Base-by-base conservation (phyloP, 371 early-diverging fungal genomes). In the Cokeromyces recurvatus region DNA sequence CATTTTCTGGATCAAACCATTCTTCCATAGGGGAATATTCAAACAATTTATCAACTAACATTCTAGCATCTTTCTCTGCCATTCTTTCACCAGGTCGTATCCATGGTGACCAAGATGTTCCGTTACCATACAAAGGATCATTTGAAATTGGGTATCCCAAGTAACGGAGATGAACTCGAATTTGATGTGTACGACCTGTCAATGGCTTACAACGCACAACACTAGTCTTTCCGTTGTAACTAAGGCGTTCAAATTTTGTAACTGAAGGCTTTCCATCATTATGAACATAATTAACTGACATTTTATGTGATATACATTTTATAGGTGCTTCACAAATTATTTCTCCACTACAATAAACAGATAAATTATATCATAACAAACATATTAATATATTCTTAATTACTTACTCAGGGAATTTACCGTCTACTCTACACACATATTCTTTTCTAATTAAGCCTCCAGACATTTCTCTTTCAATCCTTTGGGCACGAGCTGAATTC, bases 121-220 rank as follows among this genome's bases (percentile, higher is more conserved):
- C 49, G 59, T 85, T 78, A 42, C 84, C 75, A 57, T 97, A 97
- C 2, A 95, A 58, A 5, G 94, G 92, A 64, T 99, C 99, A 64
- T 99, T 97, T 22, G 87, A 90, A 36, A 99, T 98, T 0, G 99
- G 98, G 57, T 83, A 84, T 1, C 99, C 99, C 3, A 99, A 75
- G 60, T 79, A 90, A 63, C 92, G 90, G 17, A 99, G 66, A 67
- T 99, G 99, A n/a, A 98, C 97, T 44, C 99, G 85, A 55, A 99
- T 99, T 68, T 99, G 99, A 62, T 99, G 99, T 1, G 99, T 97
- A 34, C 99, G 79, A 3, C 99, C 99, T 1, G 99, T 98, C 25
- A 90, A 60, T 0, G 99, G 99, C 37, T 81, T 68, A 66, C 86
- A 85, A 40, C 64, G 52, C 12, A 89, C 78, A 1, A 91, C 74